Conservation (phyloP, 305 asterid species). For the Fraxinus nigra region DNA sequence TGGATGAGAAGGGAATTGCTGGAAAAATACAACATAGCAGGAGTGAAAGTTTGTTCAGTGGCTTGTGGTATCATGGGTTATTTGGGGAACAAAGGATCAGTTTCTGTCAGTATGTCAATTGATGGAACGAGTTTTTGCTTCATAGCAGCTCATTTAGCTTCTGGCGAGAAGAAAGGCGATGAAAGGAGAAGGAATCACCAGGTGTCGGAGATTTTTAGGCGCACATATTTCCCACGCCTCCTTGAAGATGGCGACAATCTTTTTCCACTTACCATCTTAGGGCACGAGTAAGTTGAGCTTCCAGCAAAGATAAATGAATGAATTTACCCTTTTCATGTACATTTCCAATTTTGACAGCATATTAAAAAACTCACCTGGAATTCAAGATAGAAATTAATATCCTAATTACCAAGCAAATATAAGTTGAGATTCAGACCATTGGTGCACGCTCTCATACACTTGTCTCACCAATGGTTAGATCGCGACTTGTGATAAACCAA, state of each 20-base stretch:
- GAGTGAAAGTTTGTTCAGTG: constrained; percentile 70
- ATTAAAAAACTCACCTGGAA: not conserved
- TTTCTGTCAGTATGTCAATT: constrained; percentile 69
- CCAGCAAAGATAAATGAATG: constrained; percentile 3
- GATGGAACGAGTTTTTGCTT: constrained; percentile 86
- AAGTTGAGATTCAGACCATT: not conserved
- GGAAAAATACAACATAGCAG: constrained; percentile 45
- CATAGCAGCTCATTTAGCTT: constrained; percentile 85
- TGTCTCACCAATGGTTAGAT: not conserved
- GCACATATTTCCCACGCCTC: constrained; percentile 64
- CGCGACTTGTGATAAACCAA: not conserved
- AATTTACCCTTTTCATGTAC: not conserved
- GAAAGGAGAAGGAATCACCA: constrained; percentile 83
- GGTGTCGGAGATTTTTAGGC: constrained; percentile 74
- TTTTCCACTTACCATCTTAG: constrained; percentile 70
- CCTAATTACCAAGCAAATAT: not conserved
- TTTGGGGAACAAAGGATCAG: constrained; percentile 91
- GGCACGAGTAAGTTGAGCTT: constrained; percentile 77
- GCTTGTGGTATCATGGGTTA: constrained; percentile 95
- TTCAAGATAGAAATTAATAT: not conserved
- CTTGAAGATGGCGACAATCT: constrained; percentile 41
- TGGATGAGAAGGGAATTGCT: constrained; percentile 74
- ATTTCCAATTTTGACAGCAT: not conserved
- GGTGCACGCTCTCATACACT: not conserved
- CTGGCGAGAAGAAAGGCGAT: constrained; percentile 94